A percentile compares a stretch with the other conserved stretches of the same genome.
Conservation (phyloP, 2,329 filamentous ascomycete species). For the Diplodia sapinea region DNA sequence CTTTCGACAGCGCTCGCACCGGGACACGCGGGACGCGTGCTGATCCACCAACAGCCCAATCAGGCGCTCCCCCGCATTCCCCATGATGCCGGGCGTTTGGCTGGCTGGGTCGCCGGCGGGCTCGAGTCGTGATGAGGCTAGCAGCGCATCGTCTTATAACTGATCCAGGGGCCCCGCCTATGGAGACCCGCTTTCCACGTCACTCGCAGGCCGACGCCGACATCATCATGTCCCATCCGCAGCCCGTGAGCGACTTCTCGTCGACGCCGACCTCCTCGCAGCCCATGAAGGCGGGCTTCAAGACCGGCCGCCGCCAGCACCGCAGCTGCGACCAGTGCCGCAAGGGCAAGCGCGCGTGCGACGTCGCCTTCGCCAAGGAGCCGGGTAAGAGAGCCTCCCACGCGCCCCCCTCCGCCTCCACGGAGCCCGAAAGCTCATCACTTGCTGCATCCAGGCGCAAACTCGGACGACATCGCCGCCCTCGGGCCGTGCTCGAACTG, state of each 20-base stretch:
- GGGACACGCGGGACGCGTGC: conserved; percentile 7
- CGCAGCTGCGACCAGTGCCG: conserved; percentile 56
- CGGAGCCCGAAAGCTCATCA: conserved; percentile 19
- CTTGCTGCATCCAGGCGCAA: conserved; percentile 32
- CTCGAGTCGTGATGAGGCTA: conserved; percentile 23
- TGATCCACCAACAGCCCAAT: conserved; percentile 14
- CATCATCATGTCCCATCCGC: conserved; percentile 26
- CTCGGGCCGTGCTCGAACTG: conserved; percentile 51
- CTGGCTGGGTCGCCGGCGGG: background rate
- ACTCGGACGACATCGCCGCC: conserved; percentile 44
- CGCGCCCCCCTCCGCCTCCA: no score
- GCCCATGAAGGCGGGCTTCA: conserved; percentile 34
- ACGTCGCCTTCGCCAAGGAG: conserved; percentile 48
- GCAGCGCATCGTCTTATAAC: conserved; percentile 26
- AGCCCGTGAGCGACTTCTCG: conserved; percentile 19
- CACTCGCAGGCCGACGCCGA: conserved; percentile 23
- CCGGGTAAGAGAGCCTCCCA: conserved; percentile 9
- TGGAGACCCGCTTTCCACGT: conserved; percentile 25
- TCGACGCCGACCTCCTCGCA: background rate
- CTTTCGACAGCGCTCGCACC: background rate
- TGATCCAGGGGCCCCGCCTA: conserved; percentile 28
- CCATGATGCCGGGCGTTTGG: conserved; percentile 17
- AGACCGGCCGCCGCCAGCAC: conserved; percentile 49
- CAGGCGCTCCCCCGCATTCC: conserved; percentile 25
- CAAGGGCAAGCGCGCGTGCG: conserved; percentile 54